phyloP scores from a whole-genome alignment of 202 grass and related monocot species.

The Panicum hallii region DNA sequence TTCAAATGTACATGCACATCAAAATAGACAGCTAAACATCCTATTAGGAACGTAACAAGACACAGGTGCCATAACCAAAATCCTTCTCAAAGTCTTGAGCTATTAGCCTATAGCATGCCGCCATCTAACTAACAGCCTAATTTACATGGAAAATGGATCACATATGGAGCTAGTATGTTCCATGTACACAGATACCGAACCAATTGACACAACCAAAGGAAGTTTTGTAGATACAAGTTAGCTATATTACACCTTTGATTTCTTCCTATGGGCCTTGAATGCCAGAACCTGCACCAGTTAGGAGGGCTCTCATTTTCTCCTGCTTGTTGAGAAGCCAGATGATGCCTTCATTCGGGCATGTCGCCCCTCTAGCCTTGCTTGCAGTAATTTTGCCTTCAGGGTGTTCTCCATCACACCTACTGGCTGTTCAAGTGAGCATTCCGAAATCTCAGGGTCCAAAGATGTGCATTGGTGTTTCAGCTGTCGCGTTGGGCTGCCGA shows the following conservation, averaged over 20 bases:
- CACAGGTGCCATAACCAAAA: slow-evolving; percentile 32
- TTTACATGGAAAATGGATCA: slow-evolving; percentile 31
- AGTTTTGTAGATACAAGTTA: background rate
- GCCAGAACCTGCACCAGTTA: background rate
- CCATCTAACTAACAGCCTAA: slow-evolving; percentile 30
- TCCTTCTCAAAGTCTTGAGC: slow-evolving; percentile 29
- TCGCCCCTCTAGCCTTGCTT: slow-evolving; percentile 83
- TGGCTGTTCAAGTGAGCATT: slow-evolving; percentile 51
- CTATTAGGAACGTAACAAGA: slow-evolving; percentile 26
- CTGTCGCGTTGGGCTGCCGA: slow-evolving; percentile 21
- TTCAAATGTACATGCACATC: background rate
- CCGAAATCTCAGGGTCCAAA: slow-evolving; percentile 45
- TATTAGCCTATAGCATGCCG: background rate
- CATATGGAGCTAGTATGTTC: slow-evolving; percentile 21
- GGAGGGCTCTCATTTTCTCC: slow-evolving; percentile 44
- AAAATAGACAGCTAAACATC: background rate
- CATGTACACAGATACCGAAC: slow-evolving; percentile 36
- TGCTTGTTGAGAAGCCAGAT: slow-evolving; percentile 35
- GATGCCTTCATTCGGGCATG: slow-evolving; percentile 62
- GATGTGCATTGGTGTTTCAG: slow-evolving; percentile 24
- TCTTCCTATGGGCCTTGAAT: background rate
- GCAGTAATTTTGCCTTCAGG: slow-evolving; percentile 80
- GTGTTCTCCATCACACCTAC: slow-evolving; percentile 54
- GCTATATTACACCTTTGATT: slow-evolving; percentile 17
- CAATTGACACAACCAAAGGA: background rate